phyloP scores from a whole-genome alignment of 2,329 filamentous ascomycete genomes.

The Nannizzia gypsea region DNA sequence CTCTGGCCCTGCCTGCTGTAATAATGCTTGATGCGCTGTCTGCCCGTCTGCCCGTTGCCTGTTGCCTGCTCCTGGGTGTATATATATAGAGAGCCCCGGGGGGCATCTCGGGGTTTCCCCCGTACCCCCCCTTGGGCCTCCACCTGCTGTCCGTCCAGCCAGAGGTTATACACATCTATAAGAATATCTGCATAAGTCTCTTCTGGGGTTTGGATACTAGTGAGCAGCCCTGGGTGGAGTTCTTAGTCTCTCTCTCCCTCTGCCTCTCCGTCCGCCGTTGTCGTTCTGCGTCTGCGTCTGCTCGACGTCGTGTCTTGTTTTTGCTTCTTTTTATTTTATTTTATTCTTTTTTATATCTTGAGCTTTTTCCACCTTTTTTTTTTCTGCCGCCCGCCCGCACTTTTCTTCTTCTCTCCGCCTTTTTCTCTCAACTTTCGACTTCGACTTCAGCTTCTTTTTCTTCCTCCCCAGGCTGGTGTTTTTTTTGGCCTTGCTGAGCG shows the following conservation, averaged over 20 bases:
- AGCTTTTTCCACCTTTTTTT: slow-evolving; percentile 5
- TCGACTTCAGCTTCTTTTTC: neutral
- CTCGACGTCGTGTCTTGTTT: neutral
- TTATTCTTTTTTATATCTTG: neutral
- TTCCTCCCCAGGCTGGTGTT: neutral
- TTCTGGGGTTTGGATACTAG: neutral
- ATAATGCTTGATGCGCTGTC: neutral
- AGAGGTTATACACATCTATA: neutral
- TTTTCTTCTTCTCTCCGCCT: slow-evolving; percentile 8
- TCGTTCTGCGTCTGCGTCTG: neutral
- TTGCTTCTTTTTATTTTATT: no score
- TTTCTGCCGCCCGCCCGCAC: neutral
- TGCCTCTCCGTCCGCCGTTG: no score
- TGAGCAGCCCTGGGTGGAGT: neutral
- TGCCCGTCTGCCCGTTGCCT: no score
- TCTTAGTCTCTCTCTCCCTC: neutral
- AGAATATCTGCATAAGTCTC: neutral
- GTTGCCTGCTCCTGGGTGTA: neutral
- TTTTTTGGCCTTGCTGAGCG: neutral
- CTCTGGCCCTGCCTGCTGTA: no score
- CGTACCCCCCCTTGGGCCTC: neutral
- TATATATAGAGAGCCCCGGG: neutral
- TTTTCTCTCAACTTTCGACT: neutral
- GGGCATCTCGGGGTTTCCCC: neutral
- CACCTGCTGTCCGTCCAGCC: neutral